These are phyloP conservation scores for Aureobasidium uvarum DNA, from an alignment of 2,329 filamentous ascomycete species.

Conservation along the genomic window DNA sequence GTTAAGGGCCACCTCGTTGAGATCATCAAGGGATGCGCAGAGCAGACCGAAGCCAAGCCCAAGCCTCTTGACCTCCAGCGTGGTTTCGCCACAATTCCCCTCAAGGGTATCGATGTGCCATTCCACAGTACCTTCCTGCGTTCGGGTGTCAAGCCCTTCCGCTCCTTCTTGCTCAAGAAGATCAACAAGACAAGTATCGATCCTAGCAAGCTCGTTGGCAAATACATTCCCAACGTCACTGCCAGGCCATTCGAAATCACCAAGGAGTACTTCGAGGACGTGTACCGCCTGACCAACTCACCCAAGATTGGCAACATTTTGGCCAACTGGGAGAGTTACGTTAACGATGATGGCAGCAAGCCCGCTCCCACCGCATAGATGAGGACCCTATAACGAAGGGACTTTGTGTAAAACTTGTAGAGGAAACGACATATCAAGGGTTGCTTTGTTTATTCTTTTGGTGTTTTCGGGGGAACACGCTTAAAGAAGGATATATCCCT, in stretches of 20 bases:
- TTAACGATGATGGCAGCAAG: constrained; percentile 37
- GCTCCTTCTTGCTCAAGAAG: constrained; percentile 98
- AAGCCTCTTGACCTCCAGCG: constrained; percentile 85
- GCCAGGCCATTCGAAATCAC: constrained; percentile 92
- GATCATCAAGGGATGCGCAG: constrained; percentile 85
- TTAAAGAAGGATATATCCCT: constrained; percentile 19
- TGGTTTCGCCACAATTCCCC: constrained; percentile 94
- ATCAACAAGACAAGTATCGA: constrained; percentile 99
- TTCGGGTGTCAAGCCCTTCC: constrained; percentile 98
- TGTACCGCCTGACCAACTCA: constrained; percentile 87
- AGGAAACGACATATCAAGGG: constrained; percentile 22
- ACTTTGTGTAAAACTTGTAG: constrained; percentile 20
- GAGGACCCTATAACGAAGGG: background rate
- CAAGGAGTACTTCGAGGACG: constrained; percentile 99
- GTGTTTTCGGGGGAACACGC: constrained; percentile 20
- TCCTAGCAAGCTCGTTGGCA: constrained; percentile 91
- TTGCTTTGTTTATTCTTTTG: constrained; percentile 7
- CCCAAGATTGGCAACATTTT: constrained; percentile 73
- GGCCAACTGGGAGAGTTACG: constrained; percentile 67
- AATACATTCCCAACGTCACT: constrained; percentile 99
- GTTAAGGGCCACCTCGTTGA: constrained; percentile 85
- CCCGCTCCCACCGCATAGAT: constrained; percentile 17
- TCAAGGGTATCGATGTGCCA: constrained; percentile 95
- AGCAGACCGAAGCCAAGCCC: constrained; percentile 85
- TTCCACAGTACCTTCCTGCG: constrained; percentile 99